Evolutionary conservation across 2,329 filamentous ascomycete genomes (phyloP).

Genomic region (Hypoxylon sp.): DNA sequence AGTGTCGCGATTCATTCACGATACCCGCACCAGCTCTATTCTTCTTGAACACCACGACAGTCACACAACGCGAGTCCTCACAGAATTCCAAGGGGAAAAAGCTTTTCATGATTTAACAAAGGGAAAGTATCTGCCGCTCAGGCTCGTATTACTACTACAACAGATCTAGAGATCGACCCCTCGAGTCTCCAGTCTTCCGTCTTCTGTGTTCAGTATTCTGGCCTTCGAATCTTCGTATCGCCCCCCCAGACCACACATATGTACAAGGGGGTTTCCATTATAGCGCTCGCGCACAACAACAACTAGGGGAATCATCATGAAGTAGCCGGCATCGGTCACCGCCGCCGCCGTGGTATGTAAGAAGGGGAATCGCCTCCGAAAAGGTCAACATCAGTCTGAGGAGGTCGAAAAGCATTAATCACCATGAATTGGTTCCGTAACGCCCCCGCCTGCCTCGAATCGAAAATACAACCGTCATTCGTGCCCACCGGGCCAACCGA

Average conservation of each 20-base stretch:
- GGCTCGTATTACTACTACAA: conserved; percentile 48
- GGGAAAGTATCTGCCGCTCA: conserved; percentile 44
- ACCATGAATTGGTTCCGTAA: conserved; percentile 28
- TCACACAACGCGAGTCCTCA: not conserved
- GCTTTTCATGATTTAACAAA: conserved; percentile 44
- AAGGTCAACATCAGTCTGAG: conserved; percentile 36
- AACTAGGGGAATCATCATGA: conserved; percentile 23
- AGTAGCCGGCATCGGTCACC: conserved; percentile 9
- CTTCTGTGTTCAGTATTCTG: conserved; percentile 18
- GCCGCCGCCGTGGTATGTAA: conserved; percentile 24
- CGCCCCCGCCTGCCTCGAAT: conserved; percentile 36
- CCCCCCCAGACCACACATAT: conserved; percentile 31
- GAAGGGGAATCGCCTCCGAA: not conserved
- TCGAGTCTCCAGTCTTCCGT: conserved; percentile 23
- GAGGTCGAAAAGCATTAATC: conserved; percentile 20
- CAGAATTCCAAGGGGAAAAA: not conserved
- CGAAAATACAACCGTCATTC: conserved; percentile 32
- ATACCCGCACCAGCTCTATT: not conserved
- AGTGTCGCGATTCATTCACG: not conserved
- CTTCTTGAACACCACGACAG: not conserved
- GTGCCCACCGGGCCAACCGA: conserved; percentile 26
- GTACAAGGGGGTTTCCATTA: conserved; percentile 36
- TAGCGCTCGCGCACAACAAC: conserved; percentile 6
- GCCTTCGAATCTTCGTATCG: conserved; percentile 26
- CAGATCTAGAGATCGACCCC: conserved; percentile 25